Evolutionary conservation across 768 basidiomycete species (phyloP).

Genomic region (Podaxis sp.): DNA sequence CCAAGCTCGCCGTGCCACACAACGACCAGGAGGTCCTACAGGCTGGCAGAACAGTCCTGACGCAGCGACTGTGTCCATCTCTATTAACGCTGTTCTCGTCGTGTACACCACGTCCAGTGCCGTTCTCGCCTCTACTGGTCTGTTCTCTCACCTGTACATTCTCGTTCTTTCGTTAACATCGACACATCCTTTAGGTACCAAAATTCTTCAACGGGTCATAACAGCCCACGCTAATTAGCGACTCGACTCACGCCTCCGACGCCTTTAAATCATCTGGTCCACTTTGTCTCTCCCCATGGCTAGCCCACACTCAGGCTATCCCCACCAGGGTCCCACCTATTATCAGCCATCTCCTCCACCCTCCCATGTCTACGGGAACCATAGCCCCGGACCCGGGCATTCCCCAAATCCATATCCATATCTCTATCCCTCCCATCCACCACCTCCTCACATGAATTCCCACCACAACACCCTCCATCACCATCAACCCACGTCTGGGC

Average conservation of each 20-base stretch:
- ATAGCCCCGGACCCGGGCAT: conserved; percentile 33
- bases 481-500: conserved; percentile 30
- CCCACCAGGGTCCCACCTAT: conserved; percentile 26
- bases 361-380: conserved; percentile 34
- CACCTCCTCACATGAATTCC: conserved; percentile 40
- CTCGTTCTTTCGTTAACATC: conserved; percentile 2
- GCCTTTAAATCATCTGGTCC: no score
- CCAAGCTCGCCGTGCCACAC: conserved; percentile 3
- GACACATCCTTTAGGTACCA: not conserved
- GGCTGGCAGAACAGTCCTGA: not conserved
- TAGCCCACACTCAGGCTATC: conserved; percentile 22
- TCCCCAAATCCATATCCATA: conserved; percentile 28
- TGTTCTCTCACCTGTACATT: not conserved
- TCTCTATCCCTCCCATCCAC: conserved; percentile 26
- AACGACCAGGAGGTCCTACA: not conserved
- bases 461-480: conserved; percentile 30
- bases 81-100: no score
- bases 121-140: not conserved
- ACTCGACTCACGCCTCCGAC: not conserved
- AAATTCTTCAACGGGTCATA: not conserved
- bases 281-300: conserved; percentile 15
- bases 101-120: not conserved
- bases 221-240: not conserved
- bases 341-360: conserved; percentile 23
- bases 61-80: not conserved